Conservation (phyloP, 2,329 filamentous ascomycete species). For the Pseudogymnoascus sp. region DNA sequence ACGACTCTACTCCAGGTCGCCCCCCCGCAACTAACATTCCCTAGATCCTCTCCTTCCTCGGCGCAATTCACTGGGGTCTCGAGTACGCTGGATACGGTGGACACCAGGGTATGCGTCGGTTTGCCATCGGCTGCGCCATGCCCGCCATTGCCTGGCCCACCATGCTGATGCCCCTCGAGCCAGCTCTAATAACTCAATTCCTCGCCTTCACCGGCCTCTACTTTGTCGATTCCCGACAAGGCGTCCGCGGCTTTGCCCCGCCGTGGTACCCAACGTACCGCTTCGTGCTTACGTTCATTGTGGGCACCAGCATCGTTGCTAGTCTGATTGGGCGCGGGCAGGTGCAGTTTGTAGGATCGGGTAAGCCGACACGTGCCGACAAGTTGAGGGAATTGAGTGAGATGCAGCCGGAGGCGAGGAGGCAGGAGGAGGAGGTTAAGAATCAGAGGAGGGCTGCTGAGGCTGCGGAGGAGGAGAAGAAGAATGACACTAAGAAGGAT, state of each 20-base stretch:
- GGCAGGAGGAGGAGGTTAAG: background rate
- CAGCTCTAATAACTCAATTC: conserved; percentile 81
- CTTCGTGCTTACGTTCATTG: conserved; percentile 84
- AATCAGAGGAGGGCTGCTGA: background rate
- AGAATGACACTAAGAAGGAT: background rate
- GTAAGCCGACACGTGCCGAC: background rate
- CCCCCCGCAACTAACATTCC: background rate
- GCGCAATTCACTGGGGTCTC: conserved; percentile 86
- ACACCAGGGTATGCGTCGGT: conserved; percentile 66
- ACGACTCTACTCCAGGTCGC: conserved; percentile 6
- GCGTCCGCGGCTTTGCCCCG: conserved; percentile 68
- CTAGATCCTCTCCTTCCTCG: conserved; percentile 85
- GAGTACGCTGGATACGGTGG: conserved; percentile 67
- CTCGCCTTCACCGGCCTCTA: conserved; percentile 77
- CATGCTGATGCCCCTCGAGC: conserved; percentile 72
- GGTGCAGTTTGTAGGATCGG: conserved; percentile 34
- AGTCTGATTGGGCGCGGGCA: conserved; percentile 76
- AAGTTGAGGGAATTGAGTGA: conserved; percentile 2
- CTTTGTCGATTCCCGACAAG: conserved; percentile 70
- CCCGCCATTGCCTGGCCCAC: conserved; percentile 85
- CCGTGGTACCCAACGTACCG: conserved; percentile 83
- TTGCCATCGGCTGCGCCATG: conserved; percentile 72
- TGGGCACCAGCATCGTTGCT: conserved; percentile 72
- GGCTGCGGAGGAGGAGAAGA: background rate
- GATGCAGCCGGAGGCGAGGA: background rate